These are phyloP conservation scores for Pseudogymnoascus sp. DNA, from an alignment of 2,329 filamentous ascomycete species.

Conservation along the genomic window DNA sequence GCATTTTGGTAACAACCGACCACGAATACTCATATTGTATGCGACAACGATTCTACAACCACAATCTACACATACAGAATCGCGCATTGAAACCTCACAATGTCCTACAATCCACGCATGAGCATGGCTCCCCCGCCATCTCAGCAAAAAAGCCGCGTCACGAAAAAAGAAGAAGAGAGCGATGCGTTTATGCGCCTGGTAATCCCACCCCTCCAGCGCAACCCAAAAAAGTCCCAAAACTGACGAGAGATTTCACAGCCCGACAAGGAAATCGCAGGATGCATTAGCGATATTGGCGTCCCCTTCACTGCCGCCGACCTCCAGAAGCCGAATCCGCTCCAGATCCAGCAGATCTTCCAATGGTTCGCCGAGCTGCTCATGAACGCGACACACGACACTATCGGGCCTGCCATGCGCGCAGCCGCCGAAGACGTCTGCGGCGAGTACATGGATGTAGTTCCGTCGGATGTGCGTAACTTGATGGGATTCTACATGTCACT, in stretches of 20 bases:
- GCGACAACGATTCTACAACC: background rate
- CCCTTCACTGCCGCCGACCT: constrained; percentile 79
- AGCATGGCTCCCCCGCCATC: constrained; percentile 40
- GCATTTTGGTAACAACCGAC: constrained; percentile 1
- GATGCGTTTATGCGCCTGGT: constrained; percentile 50
- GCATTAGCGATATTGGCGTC: constrained; percentile 94
- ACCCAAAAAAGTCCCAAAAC: constrained; percentile 3
- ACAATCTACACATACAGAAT: background rate
- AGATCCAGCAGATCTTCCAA: constrained; percentile 96
- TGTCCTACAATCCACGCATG: constrained; percentile 44
- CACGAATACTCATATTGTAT: constrained; percentile 3
- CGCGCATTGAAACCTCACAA: constrained; percentile 18
- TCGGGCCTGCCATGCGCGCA: constrained; percentile 90
- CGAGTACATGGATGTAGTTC: constrained; percentile 74
- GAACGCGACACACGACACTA: constrained; percentile 84
- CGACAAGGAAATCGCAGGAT: constrained; percentile 81
- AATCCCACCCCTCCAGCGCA: constrained; percentile 17
- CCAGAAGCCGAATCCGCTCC: constrained; percentile 85
- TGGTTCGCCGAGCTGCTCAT: constrained; percentile 93
- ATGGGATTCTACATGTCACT: constrained; percentile 92
- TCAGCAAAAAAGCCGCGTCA: constrained; percentile 38
- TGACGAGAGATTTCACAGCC: constrained; percentile 27
- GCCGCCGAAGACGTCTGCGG: constrained; percentile 81
- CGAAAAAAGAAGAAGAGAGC: constrained; percentile 48
- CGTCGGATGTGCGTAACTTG: constrained; percentile 80